Evolutionary conservation across 208 protist species (phyloP).

Genomic region (Naegleria fowleri): DNA sequence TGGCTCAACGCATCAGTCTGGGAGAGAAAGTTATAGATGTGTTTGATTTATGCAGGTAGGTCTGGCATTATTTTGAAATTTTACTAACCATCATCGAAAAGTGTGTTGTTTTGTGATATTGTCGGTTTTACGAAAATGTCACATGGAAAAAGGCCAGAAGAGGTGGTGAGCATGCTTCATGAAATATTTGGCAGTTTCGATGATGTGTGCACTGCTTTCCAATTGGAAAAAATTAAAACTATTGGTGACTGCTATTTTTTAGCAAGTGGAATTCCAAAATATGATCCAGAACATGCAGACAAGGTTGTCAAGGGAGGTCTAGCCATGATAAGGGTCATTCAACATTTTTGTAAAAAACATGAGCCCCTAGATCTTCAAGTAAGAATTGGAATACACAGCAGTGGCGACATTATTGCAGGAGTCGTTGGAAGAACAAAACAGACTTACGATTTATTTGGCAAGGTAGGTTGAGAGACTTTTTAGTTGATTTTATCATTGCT

Average conservation of each 20-base stretch:
- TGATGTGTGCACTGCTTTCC: conserved; percentile 46
- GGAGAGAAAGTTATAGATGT: background rate
- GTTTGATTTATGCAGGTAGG: background rate
- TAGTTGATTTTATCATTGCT: too few relatives aligned
- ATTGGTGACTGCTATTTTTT: conserved; percentile 44
- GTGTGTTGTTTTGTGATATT: conserved; percentile 25
- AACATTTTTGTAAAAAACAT: background rate
- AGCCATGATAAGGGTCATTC: background rate
- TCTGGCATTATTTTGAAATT: too few relatives aligned
- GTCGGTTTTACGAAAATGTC: background rate
- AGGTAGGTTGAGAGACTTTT: background rate
- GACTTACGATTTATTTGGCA: conserved; percentile 15
- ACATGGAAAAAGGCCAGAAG: background rate
- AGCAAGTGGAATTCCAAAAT: background rate
- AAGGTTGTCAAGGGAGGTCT: background rate
- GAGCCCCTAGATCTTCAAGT: background rate
- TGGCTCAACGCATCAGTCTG: background rate
- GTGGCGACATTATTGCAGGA: conserved; percentile 16
- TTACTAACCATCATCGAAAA: background rate
- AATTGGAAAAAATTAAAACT: conserved; percentile 58
- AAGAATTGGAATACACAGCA: background rate
- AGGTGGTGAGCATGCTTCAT: conserved; percentile 51
- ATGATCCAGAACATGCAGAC: background rate
- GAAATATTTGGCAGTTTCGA: conserved; percentile 51
- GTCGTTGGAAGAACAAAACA: conserved; percentile 23